Percentiles rank a stretch among this genome's conserved stretches.
phyloP scores from a whole-genome alignment of 2,329 filamentous ascomycete species.

The Xylariaceae sp. region DNA sequence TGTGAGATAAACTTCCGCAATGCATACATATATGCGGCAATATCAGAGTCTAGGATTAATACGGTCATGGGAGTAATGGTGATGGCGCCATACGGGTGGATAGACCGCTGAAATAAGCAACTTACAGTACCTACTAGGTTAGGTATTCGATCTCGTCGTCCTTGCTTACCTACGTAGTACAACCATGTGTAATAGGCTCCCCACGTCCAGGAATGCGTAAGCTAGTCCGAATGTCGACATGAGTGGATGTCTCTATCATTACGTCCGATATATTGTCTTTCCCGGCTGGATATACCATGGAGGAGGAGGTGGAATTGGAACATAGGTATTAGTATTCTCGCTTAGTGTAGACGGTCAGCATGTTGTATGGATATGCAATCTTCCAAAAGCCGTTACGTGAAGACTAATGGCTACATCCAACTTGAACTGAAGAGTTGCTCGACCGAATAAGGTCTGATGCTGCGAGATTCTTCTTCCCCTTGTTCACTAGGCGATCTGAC shows the following conservation, averaged over 20 bases:
- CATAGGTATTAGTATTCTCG: neutral
- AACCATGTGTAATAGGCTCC: constrained; percentile 36
- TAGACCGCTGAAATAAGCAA: constrained; percentile 40
- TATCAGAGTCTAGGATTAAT: neutral
- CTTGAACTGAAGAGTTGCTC: constrained; percentile 2
- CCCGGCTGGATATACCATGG: neutral
- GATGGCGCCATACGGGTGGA: constrained; percentile 36
- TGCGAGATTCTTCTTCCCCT: constrained; percentile 16
- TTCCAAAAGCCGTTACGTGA: too few relatives aligned
- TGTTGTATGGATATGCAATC: too few relatives aligned
- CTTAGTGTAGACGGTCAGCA: too few relatives aligned
- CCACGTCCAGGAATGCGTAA: constrained; percentile 51
- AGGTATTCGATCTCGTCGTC: constrained; percentile 44
- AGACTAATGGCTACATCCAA: neutral
- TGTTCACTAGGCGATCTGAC: constrained; percentile 8
- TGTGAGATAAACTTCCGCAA: too few relatives aligned
- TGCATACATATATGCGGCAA: too few relatives aligned
- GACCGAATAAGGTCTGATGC: constrained; percentile 18
- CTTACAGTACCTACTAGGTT: too few relatives aligned
- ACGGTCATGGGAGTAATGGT: constrained; percentile 3
- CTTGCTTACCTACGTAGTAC: constrained; percentile 39
- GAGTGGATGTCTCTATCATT: constrained; percentile 3
- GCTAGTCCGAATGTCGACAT: constrained; percentile 32
- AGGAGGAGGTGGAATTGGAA: neutral
- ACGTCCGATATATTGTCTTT: constrained; percentile 3